Evolutionary conservation across 345 rosid genomes (phyloP).

Genomic region (Conringia planisiliqua): DNA sequence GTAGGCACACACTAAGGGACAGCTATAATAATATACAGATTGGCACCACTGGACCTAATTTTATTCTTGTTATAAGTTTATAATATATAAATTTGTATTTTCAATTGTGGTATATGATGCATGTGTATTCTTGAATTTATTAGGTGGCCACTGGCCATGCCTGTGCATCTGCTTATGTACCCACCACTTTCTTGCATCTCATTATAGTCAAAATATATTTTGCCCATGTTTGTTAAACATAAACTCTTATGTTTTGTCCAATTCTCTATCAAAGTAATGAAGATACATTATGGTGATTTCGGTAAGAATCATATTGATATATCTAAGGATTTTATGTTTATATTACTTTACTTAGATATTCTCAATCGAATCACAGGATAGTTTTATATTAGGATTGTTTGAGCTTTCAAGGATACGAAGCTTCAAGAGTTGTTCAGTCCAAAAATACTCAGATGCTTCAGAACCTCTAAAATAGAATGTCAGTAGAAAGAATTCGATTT

Average conservation of each 20-base stretch:
- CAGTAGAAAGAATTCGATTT: background rate
- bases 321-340: background rate
- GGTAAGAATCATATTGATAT: background rate
- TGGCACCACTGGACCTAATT: constrained; percentile 22
- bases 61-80: background rate
- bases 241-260: background rate
- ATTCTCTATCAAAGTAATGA: background rate
- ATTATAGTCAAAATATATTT: background rate
- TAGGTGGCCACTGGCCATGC: constrained; percentile 23
- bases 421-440: background rate
- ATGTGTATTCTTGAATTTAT: constrained; percentile 11
- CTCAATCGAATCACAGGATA: background rate
- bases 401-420: background rate
- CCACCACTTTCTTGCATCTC: constrained; percentile 25
- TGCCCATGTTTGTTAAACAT: constrained; percentile 8
- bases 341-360: background rate
- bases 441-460: constrained; percentile 11
- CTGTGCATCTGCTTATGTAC: constrained; percentile 27
- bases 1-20: constrained; percentile 1
- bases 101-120: constrained; percentile 16
- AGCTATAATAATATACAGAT: constrained; percentile 7
- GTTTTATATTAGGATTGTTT: background rate
- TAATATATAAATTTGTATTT: background rate
- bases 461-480: constrained; percentile 8
- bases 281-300: background rate